Conservation (phyloP, 2,329 filamentous ascomycete genomes). For the Kalaharituber pfeilii region DNA sequence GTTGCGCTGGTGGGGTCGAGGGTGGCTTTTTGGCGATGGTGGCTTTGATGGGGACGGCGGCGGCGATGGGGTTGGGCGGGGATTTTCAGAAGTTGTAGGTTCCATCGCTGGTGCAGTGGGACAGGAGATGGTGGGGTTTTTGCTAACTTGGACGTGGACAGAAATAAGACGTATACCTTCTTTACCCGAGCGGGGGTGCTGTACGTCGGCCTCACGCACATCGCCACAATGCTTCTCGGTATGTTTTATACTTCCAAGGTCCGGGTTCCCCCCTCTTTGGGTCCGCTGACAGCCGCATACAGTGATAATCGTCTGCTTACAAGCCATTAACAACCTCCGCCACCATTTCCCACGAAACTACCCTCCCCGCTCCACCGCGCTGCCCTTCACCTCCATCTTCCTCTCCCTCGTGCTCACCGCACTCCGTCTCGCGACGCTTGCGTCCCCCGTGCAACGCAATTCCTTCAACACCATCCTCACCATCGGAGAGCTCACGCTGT, state of each 20-base stretch:
- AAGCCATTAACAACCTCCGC: not conserved
- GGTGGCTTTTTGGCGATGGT: too few species aligned
- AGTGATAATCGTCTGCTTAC: not conserved
- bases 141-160: not conserved
- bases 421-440: not conserved
- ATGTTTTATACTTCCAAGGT: too few species aligned
- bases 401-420: not conserved
- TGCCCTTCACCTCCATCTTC: not conserved
- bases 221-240: not conserved
- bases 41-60: not conserved
- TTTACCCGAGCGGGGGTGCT: not conserved
- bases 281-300: not conserved
- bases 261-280: not conserved
- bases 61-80: not conserved
- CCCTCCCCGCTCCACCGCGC: not conserved
- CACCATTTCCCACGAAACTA: not conserved
- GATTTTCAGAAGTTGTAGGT: not conserved
- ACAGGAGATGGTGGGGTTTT: not conserved
- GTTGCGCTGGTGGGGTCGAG: not conserved
- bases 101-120: not conserved
- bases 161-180: not conserved
- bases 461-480: not conserved
- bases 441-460: not conserved
- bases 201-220: not conserved
- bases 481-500: not conserved